Base-by-base conservation (phyloP, 2,329 filamentous ascomycete species). In the Aspergillus sp. region DNA sequence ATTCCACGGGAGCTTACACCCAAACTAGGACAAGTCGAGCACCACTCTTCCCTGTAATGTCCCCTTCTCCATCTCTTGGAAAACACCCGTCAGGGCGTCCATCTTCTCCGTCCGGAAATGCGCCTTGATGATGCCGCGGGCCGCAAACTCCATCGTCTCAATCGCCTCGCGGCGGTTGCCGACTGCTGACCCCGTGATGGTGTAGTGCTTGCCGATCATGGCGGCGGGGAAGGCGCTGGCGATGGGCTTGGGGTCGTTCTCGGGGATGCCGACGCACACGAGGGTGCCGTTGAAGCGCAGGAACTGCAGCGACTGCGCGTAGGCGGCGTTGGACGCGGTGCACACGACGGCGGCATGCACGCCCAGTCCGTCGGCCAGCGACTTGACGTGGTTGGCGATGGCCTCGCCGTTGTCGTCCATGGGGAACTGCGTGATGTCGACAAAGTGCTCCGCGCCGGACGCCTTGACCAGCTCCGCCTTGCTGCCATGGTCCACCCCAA, bases 391-490 rank as follows among this genome's bases (percentile, higher is more conserved):
- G 21, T 77, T 75, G 4, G 74, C 75, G 5, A 84, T 73, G 11
- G 76, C 75, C 34, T 67, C 65, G 29, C 77, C 78, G 42, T 79
- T 76, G 43, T 78, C 75, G 50, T 78, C 73, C 34, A 60, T 58
- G 4, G 71, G 67, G 59, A 75, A 77, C 51, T 78, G 73, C 25
- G 83, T 81, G 53, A 88, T 75, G 56, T 86, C 83, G 53, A 88
- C 74, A 69, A 88, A 88, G 58, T 81, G 78, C 64, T 88, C 85
- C 0, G 85, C 85, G 7, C 86, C 86, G n/a, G 77, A 83, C 0
- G 80, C 76, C 45, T 78, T 78, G 9, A 82, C 78, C 2, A 88
- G 64, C 11, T 79, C 61, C 59, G 82, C 80, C 67, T 88, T 88
- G 61, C 76, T 80, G 43, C 79, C 81, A 58, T 83, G 77, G 64